A percentile compares a stretch with the other conserved stretches of the same genome.
phyloP scores from a whole-genome alignment of 1,284 basidiomycete species.

The Naganishia sp. region DNA sequence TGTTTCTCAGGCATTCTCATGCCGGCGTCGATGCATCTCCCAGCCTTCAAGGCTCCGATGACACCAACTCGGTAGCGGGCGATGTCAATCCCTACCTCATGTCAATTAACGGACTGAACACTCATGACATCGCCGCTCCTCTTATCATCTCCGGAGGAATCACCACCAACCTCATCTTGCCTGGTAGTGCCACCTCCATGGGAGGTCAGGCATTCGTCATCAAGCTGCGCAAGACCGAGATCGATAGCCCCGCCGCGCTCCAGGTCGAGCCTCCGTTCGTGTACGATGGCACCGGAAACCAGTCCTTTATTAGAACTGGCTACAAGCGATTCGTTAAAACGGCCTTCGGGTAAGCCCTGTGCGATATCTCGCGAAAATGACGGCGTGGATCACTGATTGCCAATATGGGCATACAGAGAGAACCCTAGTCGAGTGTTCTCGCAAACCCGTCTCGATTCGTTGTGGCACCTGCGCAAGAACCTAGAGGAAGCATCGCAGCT shows the following conservation, averaged over 20 bases:
- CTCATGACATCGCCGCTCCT: conserved; percentile 57
- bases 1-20: conserved; percentile 77
- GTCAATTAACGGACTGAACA: conserved; percentile 59
- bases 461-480: conserved; percentile 61
- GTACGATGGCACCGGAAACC: conserved; percentile 37
- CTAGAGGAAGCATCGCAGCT: conserved; percentile 74
- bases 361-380: background rate
- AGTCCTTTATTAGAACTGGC: conserved; percentile 45
- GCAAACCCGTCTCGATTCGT: conserved; percentile 60
- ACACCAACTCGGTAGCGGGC: conserved; percentile 53
- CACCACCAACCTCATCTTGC: conserved; percentile 58
- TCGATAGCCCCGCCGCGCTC: conserved; percentile 54
- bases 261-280: conserved; percentile 54
- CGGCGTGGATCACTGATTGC: conserved; percentile 8
- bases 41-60: conserved; percentile 56
- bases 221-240: conserved; percentile 56
- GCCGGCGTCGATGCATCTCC: conserved; percentile 70
- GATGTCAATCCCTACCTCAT: conserved; percentile 57
- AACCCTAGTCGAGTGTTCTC: conserved; percentile 58
- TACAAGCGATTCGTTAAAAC: conserved; percentile 51
- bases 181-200: conserved; percentile 53
- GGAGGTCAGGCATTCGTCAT: conserved; percentile 58
- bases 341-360: conserved; percentile 30
- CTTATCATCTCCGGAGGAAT: conserved; percentile 57
- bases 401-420: conserved; percentile 54